A percentile compares a stretch with the other conserved stretches of the same genome.
Evolutionary conservation across 2,329 filamentous ascomycete species (phyloP).

Genomic region (Cercospora sp.): DNA sequence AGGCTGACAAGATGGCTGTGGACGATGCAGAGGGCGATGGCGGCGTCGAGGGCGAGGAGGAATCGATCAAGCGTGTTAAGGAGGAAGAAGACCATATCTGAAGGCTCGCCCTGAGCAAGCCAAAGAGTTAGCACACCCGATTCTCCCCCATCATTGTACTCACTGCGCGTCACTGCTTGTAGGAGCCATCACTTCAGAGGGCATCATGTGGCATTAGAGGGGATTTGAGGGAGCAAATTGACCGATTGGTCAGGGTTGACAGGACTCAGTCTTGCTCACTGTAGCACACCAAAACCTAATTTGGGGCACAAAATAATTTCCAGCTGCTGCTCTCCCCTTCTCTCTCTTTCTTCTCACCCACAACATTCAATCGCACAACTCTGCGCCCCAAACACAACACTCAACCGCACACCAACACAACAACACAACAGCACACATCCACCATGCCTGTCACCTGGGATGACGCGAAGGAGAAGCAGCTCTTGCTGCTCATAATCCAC

Average conservation of each 20-base stretch:
- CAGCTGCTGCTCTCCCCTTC: neutral
- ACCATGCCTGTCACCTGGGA: constrained; percentile 18
- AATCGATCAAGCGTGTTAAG: neutral
- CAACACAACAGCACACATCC: neutral
- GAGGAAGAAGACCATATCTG: neutral
- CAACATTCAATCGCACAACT: neutral
- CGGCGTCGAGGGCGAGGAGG: no score
- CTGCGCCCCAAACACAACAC: neutral
- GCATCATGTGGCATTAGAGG: neutral
- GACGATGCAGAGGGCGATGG: no score
- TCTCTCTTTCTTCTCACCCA: neutral
- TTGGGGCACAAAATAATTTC: neutral
- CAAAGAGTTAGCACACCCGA: neutral
- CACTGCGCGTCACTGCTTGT: neutral
- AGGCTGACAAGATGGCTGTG: neutral
- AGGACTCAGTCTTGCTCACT: neutral
- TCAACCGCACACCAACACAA: neutral
- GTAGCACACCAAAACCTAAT: neutral
- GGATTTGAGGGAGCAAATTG: neutral
- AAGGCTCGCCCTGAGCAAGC: neutral
- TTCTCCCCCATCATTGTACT: neutral
- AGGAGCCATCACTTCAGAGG: neutral
- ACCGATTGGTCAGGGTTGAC: neutral
- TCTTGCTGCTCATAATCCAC: constrained; percentile 20
- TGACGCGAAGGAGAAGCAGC: constrained; percentile 20